Base-by-base conservation (phyloP, 176 grass and related monocot species). In the Carex kokanica region DNA sequence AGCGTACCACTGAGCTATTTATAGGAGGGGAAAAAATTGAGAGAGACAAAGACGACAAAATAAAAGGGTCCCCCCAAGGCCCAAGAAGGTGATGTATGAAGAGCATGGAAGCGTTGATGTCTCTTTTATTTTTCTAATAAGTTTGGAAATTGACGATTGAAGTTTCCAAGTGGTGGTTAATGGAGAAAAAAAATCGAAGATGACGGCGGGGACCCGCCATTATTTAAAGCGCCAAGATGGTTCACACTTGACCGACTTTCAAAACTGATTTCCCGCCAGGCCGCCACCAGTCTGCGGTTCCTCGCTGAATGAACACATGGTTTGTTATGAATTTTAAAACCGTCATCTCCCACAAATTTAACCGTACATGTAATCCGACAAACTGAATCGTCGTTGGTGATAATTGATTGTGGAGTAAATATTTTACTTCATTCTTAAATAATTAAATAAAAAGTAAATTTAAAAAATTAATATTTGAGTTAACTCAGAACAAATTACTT, bases 131-230 rank as follows among this genome's bases (percentile, higher is more conserved):
- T 24, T 52, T 54, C 17, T 7, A 15, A 15, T 14, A 10, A 29
- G 3, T 53, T 53, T 54, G 43, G 20, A 75, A 75, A 29, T 74
- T 16, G 20, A 25, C 20, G 43, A 53, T n/a, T 49, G 68, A 21
- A 49, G 41, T 47, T 47, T 17, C 6, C 9, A 24, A 51, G 70
- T 24, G 70, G 72, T 6, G 14, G 45, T 54, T 75, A 40, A 9
- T 38, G 6, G 65, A 69, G 47, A 74, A 13, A 29, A 27, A 54
- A 54, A 12, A 54, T 75, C 6, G 34, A 75, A 74, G 11, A 51
- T 51, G 70, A 74, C 20, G 3, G 70, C 47, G 23, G 21, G 72
- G 72, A 75, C 72, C 72, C 72, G 72, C 72, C 72, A 75, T 75
- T 54, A 75, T 54, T 75, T 53, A 29, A 53, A 75, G n/a, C 2